Percentiles rank a stretch among this genome's conserved stretches.
phyloP scores from a whole-genome alignment of 768 basidiomycete species.

The Gautieria morchelliformis region DNA sequence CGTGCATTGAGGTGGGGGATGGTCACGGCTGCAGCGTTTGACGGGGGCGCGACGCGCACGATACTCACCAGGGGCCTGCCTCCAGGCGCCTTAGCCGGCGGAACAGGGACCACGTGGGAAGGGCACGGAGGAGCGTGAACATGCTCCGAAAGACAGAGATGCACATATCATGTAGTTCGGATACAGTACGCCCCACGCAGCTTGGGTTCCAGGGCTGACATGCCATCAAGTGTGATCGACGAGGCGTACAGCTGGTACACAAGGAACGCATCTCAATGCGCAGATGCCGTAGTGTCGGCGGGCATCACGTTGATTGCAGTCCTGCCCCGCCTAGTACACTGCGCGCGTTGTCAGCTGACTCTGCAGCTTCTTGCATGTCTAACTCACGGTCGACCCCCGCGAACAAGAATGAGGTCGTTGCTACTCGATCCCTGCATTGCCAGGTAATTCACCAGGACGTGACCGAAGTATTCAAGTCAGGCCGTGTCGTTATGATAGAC shows the following conservation, averaged over 20 bases:
- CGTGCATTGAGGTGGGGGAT: too few species aligned
- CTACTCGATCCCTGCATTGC: conserved; percentile 29
- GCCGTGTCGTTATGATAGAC: conserved; percentile 6
- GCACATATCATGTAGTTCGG: conserved; percentile 36
- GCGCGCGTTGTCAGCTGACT: too few species aligned
- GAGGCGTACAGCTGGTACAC: conserved; percentile 44
- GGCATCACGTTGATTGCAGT: conserved; percentile 14
- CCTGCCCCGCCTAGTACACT: too few species aligned
- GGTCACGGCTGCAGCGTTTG: too few species aligned
- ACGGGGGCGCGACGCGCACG: too few species aligned
- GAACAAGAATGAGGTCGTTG: conserved; percentile 23
- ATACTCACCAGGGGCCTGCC: too few species aligned
- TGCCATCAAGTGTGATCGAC: conserved; percentile 31
- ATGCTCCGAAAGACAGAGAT: too few species aligned
- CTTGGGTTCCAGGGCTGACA: conserved; percentile 12
- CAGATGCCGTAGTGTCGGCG: conserved; percentile 33
- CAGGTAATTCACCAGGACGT: conserved; percentile 29
- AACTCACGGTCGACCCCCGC: conserved; percentile 8
- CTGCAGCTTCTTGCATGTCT: not conserved
- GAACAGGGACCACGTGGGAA: too few species aligned
- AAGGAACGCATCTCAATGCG: conserved; percentile 33
- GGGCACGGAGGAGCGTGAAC: conserved; percentile 60
- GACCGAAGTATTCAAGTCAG: conserved; percentile 17
- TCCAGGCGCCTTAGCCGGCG: too few species aligned
- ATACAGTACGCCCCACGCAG: conserved; percentile 26